A percentile compares a stretch with the other conserved stretches of the same genome.
Evolutionary conservation across 164 flowering plant species (phyloP).

Genomic region (Vitis amurensis): DNA sequence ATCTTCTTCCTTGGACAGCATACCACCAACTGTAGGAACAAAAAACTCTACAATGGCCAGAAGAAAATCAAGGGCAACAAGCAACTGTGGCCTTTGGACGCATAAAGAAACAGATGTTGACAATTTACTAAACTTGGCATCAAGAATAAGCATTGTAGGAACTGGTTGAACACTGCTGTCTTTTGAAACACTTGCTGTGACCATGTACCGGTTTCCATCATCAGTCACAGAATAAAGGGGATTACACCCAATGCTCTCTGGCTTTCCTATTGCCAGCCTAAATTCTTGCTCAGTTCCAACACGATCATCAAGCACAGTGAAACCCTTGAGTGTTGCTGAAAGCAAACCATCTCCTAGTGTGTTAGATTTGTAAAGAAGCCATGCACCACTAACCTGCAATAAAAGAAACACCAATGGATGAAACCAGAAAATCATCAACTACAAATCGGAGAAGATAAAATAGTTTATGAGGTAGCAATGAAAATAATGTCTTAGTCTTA

Average conservation of each 20-base stretch:
- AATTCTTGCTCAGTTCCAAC: conserved; percentile 76
- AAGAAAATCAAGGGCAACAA: conserved; percentile 96
- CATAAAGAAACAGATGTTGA: conserved; percentile 58
- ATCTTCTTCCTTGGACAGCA: conserved; percentile 60
- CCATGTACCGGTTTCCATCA: conserved; percentile 15
- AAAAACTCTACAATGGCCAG: conserved; percentile 93
- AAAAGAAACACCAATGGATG: conserved; percentile 1
- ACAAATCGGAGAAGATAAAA: background rate
- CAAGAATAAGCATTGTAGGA: conserved; percentile 87
- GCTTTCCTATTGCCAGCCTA: conserved; percentile 73
- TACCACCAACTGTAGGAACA: conserved; percentile 67
- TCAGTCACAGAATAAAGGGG: conserved; percentile 8
- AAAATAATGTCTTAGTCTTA: background rate
- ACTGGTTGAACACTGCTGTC: conserved; percentile 26
- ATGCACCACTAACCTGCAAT: conserved; percentile 68
- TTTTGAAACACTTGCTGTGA: conserved; percentile 12
- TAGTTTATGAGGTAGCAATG: background rate
- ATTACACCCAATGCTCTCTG: conserved; percentile 36
- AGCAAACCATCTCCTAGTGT: conserved; percentile 70
- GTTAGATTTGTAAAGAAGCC: conserved; percentile 86
- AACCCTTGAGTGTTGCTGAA: conserved; percentile 73
- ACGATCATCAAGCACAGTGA: conserved; percentile 87
- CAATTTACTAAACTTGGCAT: conserved; percentile 64
- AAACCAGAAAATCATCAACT: background rate
- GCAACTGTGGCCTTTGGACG: conserved; percentile 90